phyloP scores from a whole-genome alignment of 805 yeast species.

The Diddensiella transvaalensis region DNA sequence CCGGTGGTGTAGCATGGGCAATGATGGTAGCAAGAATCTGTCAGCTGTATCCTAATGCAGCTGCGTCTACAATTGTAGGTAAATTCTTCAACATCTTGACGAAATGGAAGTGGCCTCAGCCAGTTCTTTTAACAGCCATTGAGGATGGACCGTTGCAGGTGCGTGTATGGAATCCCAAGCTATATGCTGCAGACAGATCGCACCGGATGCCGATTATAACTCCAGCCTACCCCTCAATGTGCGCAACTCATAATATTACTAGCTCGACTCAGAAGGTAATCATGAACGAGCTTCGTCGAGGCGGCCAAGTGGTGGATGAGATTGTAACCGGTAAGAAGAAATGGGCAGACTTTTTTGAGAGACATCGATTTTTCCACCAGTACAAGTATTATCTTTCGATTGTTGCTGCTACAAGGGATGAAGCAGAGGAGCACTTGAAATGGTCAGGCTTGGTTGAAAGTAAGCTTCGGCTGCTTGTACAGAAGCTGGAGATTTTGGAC shows the following conservation, averaged over 20 bases:
- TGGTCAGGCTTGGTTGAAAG: slow-evolving; percentile 96
- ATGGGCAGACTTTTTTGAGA: slow-evolving; percentile 75
- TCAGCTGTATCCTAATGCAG: slow-evolving; percentile 94
- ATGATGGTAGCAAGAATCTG: slow-evolving; percentile 98
- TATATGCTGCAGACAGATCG: slow-evolving; percentile 82
- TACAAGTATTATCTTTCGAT: slow-evolving; percentile 86
- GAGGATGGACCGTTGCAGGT: slow-evolving; percentile 98
- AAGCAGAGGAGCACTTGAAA: slow-evolving; percentile 76
- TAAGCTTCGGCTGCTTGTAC: slow-evolving; percentile 74
- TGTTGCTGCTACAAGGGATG: slow-evolving; percentile 69
- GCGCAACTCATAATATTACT: slow-evolving; percentile 95
- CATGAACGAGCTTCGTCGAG: slow-evolving; percentile 73
- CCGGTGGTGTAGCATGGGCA: slow-evolving; percentile 99
- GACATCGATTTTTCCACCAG: slow-evolving; percentile 75
- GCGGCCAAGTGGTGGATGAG: slow-evolving; percentile 64
- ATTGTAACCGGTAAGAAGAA: slow-evolving; percentile 57
- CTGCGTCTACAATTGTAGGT: slow-evolving; percentile 84
- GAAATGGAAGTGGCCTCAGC: slow-evolving; percentile 98
- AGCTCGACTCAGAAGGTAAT: slow-evolving; percentile 83
- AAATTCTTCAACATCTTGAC: slow-evolving; percentile 83
- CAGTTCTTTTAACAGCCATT: slow-evolving; percentile 84
- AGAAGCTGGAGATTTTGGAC: slow-evolving; percentile 71
- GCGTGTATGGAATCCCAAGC: slow-evolving; percentile 92
- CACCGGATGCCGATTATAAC: slow-evolving; percentile 98
- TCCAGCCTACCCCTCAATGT: slow-evolving; percentile 98